phyloP scores from a whole-genome alignment of 192 early-diverging fungal species.

The Neocallimastix lanati region DNA sequence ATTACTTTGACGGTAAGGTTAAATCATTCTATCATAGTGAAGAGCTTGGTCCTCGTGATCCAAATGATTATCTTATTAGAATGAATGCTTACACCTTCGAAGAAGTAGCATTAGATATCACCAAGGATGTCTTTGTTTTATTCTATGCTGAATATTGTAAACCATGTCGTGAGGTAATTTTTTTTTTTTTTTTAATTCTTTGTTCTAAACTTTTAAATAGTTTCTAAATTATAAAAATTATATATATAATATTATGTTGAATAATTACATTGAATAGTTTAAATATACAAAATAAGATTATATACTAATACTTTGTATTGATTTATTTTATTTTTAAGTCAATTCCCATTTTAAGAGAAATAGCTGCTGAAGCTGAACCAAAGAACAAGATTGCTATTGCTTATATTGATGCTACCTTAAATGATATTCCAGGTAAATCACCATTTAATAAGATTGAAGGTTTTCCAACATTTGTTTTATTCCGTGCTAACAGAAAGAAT shows the following conservation, averaged over 20 bases:
- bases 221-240: no score
- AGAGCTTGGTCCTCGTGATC: background rate
- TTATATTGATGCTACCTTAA: background rate
- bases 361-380: background rate
- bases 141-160: background rate
- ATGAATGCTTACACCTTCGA: background rate
- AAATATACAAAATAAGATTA: no score
- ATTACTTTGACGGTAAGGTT: background rate
- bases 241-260: no score
- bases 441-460: background rate
- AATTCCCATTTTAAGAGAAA: background rate
- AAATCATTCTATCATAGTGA: background rate
- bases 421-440: background rate
- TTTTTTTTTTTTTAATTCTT: no score
- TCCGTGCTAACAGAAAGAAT: background rate
- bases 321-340: background rate
- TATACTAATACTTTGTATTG: no score
- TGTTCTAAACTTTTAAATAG: no score
- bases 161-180: background rate
- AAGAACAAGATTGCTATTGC: background rate
- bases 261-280: no score
- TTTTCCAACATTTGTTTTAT: background rate
- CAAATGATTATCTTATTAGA: background rate
- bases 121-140: background rate
- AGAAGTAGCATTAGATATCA: background rate